A percentile compares a stretch with the other conserved stretches of the same genome.
phyloP scores from a whole-genome alignment of 2,329 filamentous ascomycete species.

The Xylariomycetidae sp. region DNA sequence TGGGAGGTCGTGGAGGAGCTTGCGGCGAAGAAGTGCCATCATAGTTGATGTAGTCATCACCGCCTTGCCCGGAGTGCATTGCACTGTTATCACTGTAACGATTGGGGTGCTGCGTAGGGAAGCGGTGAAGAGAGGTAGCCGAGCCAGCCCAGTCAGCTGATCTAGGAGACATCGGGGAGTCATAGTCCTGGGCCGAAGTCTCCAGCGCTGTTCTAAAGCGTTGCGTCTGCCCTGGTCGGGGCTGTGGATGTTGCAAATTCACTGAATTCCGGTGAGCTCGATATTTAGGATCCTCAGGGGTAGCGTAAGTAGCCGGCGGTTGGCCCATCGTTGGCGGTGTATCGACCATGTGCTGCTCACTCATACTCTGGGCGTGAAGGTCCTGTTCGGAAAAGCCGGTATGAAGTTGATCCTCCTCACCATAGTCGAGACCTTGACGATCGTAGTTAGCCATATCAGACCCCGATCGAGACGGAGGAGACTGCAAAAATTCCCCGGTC shows the following conservation, averaged over 20 bases:
- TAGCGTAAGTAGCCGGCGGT: constrained; percentile 49
- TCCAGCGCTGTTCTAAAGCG: constrained; percentile 72
- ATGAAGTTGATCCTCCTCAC: constrained; percentile 58
- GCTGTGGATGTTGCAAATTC: constrained; percentile 76
- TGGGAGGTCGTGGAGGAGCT: constrained; percentile 55
- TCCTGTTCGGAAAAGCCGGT: constrained; percentile 52
- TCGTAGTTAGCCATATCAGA: constrained; percentile 69
- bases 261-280: constrained; percentile 76
- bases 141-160: constrained; percentile 62
- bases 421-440: constrained; percentile 50
- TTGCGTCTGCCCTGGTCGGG: constrained; percentile 67
- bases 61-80: constrained; percentile 24
- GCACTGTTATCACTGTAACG: constrained; percentile 45
- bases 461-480: constrained; percentile 66
- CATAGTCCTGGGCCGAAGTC: constrained; percentile 65
- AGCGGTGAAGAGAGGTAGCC: constrained; percentile 52
- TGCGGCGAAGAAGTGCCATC: constrained; percentile 37
- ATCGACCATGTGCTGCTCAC: constrained; percentile 12
- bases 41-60: constrained; percentile 39
- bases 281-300: constrained; percentile 70
- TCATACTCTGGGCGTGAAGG: constrained; percentile 28
- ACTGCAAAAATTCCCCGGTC: constrained; percentile 57
- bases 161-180: constrained; percentile 53
- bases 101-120: constrained; percentile 40
- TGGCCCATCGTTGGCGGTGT: constrained; percentile 23